phyloP scores from a whole-genome alignment of 129 eudicot species.

The Helianthus annuus region HanXRQr2.0-SUNRISE NC_035444.2:31935657-31936156 shows the following conservation, averaged over 20 bases:
- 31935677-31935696: conserved; percentile 90
- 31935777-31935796: too few relatives aligned
- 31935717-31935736: conserved; percentile 60
- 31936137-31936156: conserved; percentile 64
- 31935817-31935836: conserved; percentile 67
- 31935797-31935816: conserved; percentile 1
- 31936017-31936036: conserved; percentile 77
- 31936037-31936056: conserved; percentile 60
- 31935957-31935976: conserved; percentile 92
- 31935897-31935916: conserved; percentile 86
- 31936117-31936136: conserved; percentile 74
- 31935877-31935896: conserved; percentile 78
- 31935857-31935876: conserved; percentile 75
- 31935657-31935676: conserved; percentile 90
- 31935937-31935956: conserved; percentile 85
- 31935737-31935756: conserved; percentile 7
- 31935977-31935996: conserved; percentile 98
- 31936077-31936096: conserved; percentile 77
- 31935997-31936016: conserved; percentile 89
- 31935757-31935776: conserved; percentile 19
- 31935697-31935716: conserved; percentile 79
- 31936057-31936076: conserved; percentile 55
- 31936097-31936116: conserved; percentile 68
- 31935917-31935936: conserved; percentile 84
- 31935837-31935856: conserved; percentile 68